Percentiles rank a stretch among this genome's conserved stretches.
Conservation (phyloP, 495 filamentous ascomycete species). For the Podospora comata region DNA sequence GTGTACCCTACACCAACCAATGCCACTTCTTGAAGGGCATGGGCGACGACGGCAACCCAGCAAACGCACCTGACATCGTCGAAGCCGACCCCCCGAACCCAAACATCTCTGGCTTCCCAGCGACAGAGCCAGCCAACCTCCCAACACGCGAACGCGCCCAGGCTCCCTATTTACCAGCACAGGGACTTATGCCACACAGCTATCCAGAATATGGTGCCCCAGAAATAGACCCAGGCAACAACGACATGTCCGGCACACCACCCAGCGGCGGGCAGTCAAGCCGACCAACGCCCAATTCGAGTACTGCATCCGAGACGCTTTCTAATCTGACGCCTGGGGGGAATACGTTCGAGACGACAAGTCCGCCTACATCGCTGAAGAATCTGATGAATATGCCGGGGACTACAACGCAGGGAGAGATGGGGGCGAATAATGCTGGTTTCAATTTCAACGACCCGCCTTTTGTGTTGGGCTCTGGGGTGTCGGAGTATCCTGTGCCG, state of each 20-base stretch:
- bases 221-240: constrained; percentile 27
- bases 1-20: constrained; percentile 31
- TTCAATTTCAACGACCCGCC: constrained; percentile 34
- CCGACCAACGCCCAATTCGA: constrained; percentile 53
- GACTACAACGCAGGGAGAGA: constrained; percentile 25
- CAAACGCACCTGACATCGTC: constrained; percentile 28
- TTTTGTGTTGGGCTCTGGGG: constrained; percentile 25
- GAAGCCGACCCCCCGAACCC: constrained; percentile 24
- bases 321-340: constrained; percentile 34
- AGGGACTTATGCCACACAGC: constrained; percentile 34
- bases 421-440: constrained; percentile 24
- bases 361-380: constrained; percentile 40
- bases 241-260: constrained; percentile 40
- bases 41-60: constrained; percentile 33
- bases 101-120: constrained; percentile 19
- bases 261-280: constrained; percentile 42
- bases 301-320: constrained; percentile 43
- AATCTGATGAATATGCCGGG: constrained; percentile 27
- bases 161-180: constrained; percentile 26
- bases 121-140: constrained; percentile 28
- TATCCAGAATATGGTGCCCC: constrained; percentile 19
- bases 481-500: constrained; percentile 37
- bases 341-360: constrained; percentile 47
- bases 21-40: constrained; percentile 34
- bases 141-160: constrained; percentile 32